Percentiles rank a stretch among this genome's conserved stretches.
Conservation (phyloP, 768 basidiomycete species). For the Pulveroboletus ravenelii region DNA sequence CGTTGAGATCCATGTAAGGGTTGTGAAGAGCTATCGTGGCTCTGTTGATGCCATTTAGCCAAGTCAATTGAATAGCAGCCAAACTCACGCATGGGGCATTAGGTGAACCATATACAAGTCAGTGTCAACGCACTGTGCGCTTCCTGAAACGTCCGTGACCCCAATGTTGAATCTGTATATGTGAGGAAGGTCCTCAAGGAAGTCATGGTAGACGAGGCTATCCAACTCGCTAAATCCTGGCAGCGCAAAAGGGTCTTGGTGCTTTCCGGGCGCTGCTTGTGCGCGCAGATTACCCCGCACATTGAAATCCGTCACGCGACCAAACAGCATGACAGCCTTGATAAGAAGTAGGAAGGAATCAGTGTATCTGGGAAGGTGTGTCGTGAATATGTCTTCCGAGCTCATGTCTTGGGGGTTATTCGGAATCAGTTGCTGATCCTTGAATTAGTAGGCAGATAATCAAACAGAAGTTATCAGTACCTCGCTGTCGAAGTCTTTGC, state of each 20-base stretch:
- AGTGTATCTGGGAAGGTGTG: constrained; percentile 71
- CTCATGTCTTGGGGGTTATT: constrained; percentile 75
- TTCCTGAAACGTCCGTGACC: constrained; percentile 55
- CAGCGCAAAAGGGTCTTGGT: constrained; percentile 65
- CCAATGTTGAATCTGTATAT: constrained; percentile 59
- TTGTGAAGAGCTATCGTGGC: constrained; percentile 86
- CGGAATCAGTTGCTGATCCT: constrained; percentile 49
- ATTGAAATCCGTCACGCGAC: constrained; percentile 79
- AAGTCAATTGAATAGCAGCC: constrained; percentile 1
- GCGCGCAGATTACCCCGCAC: constrained; percentile 69
- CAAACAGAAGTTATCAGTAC: constrained; percentile 36
- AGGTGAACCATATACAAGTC: constrained; percentile 86
- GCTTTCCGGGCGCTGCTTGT: constrained; percentile 61
- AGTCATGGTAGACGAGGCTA: constrained; percentile 58
- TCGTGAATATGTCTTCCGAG: constrained; percentile 58
- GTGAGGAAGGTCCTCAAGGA: constrained; percentile 67
- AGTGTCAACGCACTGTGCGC: constrained; percentile 59
- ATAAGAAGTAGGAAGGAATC: constrained; percentile 79
- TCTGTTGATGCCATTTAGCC: constrained; percentile 36
- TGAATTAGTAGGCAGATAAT: constrained; percentile 11
- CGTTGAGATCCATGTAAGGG: constrained; percentile 71
- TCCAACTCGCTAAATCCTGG: constrained; percentile 70
- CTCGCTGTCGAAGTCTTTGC: constrained; percentile 70
- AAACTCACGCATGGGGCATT: constrained; percentile 73
- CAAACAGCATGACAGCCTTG: constrained; percentile 82